Evolutionary conservation across 2,329 filamentous ascomycete species (phyloP).

Genomic region (Gnomoniopsis sp.): DNA sequence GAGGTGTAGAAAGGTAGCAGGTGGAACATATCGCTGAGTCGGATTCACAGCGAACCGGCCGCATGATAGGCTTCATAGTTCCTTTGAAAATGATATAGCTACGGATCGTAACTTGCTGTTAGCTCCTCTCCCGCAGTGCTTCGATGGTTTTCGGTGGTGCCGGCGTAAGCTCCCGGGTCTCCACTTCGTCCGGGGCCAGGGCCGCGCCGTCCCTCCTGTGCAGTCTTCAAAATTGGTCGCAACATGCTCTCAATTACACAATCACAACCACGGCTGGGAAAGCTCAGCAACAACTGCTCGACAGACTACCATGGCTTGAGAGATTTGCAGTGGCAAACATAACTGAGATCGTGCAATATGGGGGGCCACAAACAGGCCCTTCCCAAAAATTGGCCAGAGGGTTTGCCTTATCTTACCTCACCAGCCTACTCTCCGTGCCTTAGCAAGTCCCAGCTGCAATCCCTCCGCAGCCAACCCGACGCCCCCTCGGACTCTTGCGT

Average conservation of each 20-base stretch:
- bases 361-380: constrained; percentile 10
- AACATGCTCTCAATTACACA: background rate
- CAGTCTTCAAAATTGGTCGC: background rate
- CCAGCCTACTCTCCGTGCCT: constrained; percentile 48
- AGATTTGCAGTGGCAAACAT: too few relatives aligned
- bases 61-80: too few relatives aligned
- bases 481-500: constrained; percentile 25
- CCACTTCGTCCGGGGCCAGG: background rate
- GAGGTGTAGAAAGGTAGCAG: too few relatives aligned
- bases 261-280: background rate
- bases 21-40: too few relatives aligned
- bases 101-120: too few relatives aligned
- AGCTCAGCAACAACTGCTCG: background rate
- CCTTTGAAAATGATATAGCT: too few relatives aligned
- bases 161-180: background rate
- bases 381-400: constrained; percentile 57
- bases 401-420: constrained; percentile 48
- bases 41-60: too few relatives aligned
- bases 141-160: too few relatives aligned
- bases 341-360: background rate
- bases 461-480: constrained; percentile 32
- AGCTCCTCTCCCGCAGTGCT: too few relatives aligned
- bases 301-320: background rate
- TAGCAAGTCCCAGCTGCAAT: constrained; percentile 36
- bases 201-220: background rate